Evolutionary conservation across 2,329 filamentous ascomycete genomes (phyloP).

Genomic region (Amauroascus verrucosus): DNA sequence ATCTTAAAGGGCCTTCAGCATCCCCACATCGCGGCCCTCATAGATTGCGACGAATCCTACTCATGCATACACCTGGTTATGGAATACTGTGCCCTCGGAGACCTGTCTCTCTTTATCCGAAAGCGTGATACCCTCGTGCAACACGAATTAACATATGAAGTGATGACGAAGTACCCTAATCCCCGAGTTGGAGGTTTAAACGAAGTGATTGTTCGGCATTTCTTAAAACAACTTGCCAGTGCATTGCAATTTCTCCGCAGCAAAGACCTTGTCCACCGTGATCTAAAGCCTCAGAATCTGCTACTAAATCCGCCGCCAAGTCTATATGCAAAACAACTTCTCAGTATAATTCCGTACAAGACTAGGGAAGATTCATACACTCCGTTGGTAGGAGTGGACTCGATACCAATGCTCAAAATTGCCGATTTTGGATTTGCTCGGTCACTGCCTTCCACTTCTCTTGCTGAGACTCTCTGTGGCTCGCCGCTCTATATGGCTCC

Average conservation of each 20-base stretch:
- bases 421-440: constrained; percentile 98
- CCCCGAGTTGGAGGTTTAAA: constrained; percentile 74
- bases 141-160: constrained; percentile 73
- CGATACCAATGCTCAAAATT: constrained; percentile 90
- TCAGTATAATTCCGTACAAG: constrained; percentile 59
- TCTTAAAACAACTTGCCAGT: constrained; percentile 87
- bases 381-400: constrained; percentile 68
- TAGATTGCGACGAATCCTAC: constrained; percentile 76
- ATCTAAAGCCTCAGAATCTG: constrained; percentile 95
- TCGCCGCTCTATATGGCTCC: constrained; percentile 98
- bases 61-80: constrained; percentile 93
- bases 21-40: constrained; percentile 91
- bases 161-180: constrained; percentile 89
- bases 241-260: constrained; percentile 79
- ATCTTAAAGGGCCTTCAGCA: constrained; percentile 91
- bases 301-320: constrained; percentile 72
- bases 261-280: constrained; percentile 84
- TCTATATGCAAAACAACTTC: constrained; percentile 54
- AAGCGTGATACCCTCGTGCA: constrained; percentile 71
- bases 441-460: constrained; percentile 75
- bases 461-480: constrained; percentile 92
- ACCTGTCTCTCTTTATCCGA: constrained; percentile 92
- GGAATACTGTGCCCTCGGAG: constrained; percentile 95
- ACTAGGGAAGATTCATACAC: constrained; percentile 71
- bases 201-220: constrained; percentile 93